Evolutionary conservation across 2,329 filamentous ascomycete species (phyloP), one percentile per base, ranked within the genome.

Genomic region (Diplodia corticola): DNA sequence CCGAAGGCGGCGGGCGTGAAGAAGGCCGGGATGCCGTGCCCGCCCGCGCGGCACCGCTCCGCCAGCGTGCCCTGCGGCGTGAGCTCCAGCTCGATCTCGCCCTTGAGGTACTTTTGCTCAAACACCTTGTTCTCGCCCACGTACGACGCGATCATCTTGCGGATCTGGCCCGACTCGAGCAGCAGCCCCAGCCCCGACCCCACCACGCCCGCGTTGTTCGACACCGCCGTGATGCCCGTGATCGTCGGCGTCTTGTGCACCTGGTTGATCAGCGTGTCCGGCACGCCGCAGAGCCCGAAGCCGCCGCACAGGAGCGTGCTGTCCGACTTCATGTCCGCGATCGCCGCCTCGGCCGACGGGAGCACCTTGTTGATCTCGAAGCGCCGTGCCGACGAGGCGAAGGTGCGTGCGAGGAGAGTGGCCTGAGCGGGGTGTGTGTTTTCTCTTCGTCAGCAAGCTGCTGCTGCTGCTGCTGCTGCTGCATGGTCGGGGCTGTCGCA

Each of bases 1-100:
- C 88, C 88, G 64, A 80, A 77, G 79, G 74, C 91, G 0, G 91
- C 92, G 0, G 91, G 88, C 0, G 91, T 93, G 73, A 88, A 95
- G 75, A 95, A 93, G 0, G 91, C 91, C 1, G 91, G 90, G 60
- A 93, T 92, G 9, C 91, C 91, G 26, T 89, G 89, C 4, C 90
- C 91, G 1, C 87, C 91, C 6, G 89, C 89, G 49, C 90, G 83
- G 71, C 91, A 85, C 69, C 90, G 84, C 80, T 92, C 89, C 0
- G 89, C 89, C 61, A 92, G 81, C 0, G 89, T 91, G 4, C 91
- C 91, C 71, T 93, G 91, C 0, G 91, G 91, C 65, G 89, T 92
- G 49, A 93, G 81, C 77, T 93, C 90, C 69, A 93, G 84, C 6
- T 88, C 88, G 71, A 93, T 86, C 71, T 91, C 81, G n/a, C 91